Evolutionary conservation across 73 alveolate genomes (phyloP), one percentile per base, ranked within the genome.

Genomic region (Blepharisma japonicum): DNA sequence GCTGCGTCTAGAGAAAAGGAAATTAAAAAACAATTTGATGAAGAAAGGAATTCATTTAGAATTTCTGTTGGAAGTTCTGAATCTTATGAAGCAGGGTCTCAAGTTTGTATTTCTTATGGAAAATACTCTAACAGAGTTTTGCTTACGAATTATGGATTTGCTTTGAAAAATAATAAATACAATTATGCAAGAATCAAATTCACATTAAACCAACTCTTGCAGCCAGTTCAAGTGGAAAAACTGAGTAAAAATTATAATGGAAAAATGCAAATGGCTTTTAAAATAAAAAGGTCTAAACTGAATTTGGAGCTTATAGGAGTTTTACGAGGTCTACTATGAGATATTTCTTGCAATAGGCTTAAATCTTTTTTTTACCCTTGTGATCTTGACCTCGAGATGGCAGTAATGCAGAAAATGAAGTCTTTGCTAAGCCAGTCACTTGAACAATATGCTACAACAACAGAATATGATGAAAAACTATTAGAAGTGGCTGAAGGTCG

Each of bases 61-160:
- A 39, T 61, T 11, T 8, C 74, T 20, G 66, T 4, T 51, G 74
- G 74, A 2, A 25, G 47, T 61, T 9, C 38, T 20, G 74, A 61
- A 61, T 14, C 49, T 61, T 61, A 61, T 61, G 38, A n/a, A 20
- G 49, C 39, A 18, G 74, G 74, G 6, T 25, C 38, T 8, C 74
- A 61, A 61, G 23, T 61, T 20, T 8, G 14, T 20, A 14, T 61
- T 61, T n/a, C 14, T 14, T 61, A 61, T 25, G 74, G 74, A 61
- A 25, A 25, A 9, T 61, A 61, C 5, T 18, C 49, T 61, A 61
- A 61, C 46, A 61, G 47, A 8, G 14, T 39, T 11, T 61, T 61
- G 47, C 46, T 61, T 8, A 61, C 23, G n/a, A n/a, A 61, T 61
- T 61, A 61, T 61, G 74, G 74, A 9, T 61, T 61, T 25, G 47